These are phyloP conservation scores for Dendrobium catenatum DNA, from an alignment of 106 monocot genomes.

Conservation along the genomic window DNA sequence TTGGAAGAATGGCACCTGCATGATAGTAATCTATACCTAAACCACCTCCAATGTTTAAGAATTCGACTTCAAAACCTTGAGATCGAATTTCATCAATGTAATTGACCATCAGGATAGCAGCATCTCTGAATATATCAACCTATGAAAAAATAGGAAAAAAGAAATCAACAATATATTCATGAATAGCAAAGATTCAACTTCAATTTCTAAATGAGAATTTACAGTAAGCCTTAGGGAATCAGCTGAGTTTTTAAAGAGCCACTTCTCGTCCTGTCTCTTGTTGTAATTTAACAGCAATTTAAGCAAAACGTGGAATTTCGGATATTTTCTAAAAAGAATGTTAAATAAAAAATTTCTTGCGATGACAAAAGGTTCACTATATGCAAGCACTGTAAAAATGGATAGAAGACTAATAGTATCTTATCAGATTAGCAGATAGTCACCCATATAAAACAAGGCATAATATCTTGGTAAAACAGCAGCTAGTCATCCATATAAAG, in stretches of 20 bases:
- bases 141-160: constrained; percentile 13
- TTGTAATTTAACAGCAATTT: neutral
- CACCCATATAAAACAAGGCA: neutral
- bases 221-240: neutral
- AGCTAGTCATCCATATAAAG: neutral
- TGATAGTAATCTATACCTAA: constrained; percentile 94
- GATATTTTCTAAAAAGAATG: neutral
- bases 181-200: neutral
- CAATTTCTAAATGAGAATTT: neutral
- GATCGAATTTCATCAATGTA: constrained; percentile 82
- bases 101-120: constrained; percentile 90
- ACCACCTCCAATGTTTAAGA: constrained; percentile 92
- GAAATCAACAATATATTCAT: neutral
- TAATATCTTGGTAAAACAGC: too few relatives aligned
- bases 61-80: constrained; percentile 79
- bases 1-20: constrained; percentile 73
- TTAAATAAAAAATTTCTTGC: neutral
- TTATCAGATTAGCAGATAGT: neutral
- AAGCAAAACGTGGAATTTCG: neutral
- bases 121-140: constrained; percentile 99
- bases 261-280: neutral
- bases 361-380: neutral
- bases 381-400: neutral
- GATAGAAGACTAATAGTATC: neutral
- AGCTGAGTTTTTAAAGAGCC: neutral